Evolutionary conservation across 768 basidiomycete species (phyloP), one percentile per base, ranked within the genome.

Genomic region (Phlebiopsis flavidoalba): DNA sequence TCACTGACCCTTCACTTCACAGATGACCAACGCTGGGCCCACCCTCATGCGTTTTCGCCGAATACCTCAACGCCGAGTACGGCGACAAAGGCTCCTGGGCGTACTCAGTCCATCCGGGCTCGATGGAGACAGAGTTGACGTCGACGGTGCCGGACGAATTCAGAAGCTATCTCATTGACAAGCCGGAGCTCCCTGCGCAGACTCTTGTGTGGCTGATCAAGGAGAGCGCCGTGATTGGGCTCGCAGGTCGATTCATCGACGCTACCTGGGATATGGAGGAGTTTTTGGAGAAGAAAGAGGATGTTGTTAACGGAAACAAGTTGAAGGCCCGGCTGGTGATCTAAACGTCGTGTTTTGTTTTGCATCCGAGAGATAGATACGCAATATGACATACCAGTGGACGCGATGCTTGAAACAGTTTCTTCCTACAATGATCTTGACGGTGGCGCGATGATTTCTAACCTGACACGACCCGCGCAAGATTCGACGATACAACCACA

Each of bases 121-220:
- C 57, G 1, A 59, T 67, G 19, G 8, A 53, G 35, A 67, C 64
- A 12, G 66, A 67, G n/a, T 37, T 65, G 48, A 21, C 54, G 14
- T 37, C 48, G n/a, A 26, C 12, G 12, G 33, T 60, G 33, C 45
- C 60, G 8, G 17, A 48, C 1, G 54, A 58, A 22, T 56, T 53
- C 36, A 54, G 12, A 12, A 43, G 6, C 31, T 36, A n/a, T 19
- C 37, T 64, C 43, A 35, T 61, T 40, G 63, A 64, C 47, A 61
- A 55, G 31, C 46, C 40, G 7, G 50, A 58, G 51, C 47, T 64
- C 10, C 37, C 60, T 12, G 55, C 59, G 2, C 36, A 53, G 47
- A 54, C 62, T 15, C 40, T 63, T 19, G 49, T 63, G 5, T 60
- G 57, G 57, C 46, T 60, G 5, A 43, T 53, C 17, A 22, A 21